These are phyloP conservation scores for Saturnispora serradocipensis DNA, from an alignment of 805 yeast genomes.

Conservation along the genomic window DNA sequence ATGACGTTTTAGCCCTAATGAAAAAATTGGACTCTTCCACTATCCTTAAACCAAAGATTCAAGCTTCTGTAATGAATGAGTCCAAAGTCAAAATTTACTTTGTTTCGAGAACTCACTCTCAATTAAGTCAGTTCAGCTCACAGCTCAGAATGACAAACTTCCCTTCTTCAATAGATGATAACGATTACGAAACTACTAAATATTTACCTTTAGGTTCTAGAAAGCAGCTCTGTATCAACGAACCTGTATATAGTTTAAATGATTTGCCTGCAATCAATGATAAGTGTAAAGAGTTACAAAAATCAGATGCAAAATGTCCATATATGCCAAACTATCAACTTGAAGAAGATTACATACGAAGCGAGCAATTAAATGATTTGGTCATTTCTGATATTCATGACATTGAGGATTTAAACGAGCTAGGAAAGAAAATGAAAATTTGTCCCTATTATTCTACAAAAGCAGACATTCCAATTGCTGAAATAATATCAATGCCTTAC, in stretches of 20 bases:
- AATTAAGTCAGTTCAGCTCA: constrained; percentile 66
- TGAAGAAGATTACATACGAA: constrained; percentile 24
- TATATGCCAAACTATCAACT: constrained; percentile 31
- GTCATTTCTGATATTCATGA: constrained; percentile 52
- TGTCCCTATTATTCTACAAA: constrained; percentile 83
- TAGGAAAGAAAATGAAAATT: constrained; percentile 48
- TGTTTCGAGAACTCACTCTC: constrained; percentile 88
- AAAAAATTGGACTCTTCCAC: constrained; percentile 30
- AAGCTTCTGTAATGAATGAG: constrained; percentile 15
- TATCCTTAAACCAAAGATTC: not conserved
- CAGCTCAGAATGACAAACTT: constrained; percentile 58
- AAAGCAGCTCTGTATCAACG: constrained; percentile 74
- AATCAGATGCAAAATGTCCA: constrained; percentile 29
- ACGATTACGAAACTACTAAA: constrained; percentile 44
- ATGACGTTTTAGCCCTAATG: constrained; percentile 42
- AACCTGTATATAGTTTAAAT: constrained; percentile 40
- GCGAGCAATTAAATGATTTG: constrained; percentile 43
- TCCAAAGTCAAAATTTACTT: constrained; percentile 48
- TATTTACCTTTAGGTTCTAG: constrained; percentile 74
- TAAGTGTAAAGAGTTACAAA: constrained; percentile 66
- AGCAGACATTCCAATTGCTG: constrained; percentile 47
- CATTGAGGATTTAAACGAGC: constrained; percentile 63
- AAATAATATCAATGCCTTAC: constrained; percentile 77
- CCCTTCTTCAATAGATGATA: constrained; percentile 45
- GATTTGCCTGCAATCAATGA: constrained; percentile 60